These are phyloP conservation scores for Apiospora rasikravindrae DNA, from an alignment of 2,329 filamentous ascomycete species.

Conservation along the genomic window DNA sequence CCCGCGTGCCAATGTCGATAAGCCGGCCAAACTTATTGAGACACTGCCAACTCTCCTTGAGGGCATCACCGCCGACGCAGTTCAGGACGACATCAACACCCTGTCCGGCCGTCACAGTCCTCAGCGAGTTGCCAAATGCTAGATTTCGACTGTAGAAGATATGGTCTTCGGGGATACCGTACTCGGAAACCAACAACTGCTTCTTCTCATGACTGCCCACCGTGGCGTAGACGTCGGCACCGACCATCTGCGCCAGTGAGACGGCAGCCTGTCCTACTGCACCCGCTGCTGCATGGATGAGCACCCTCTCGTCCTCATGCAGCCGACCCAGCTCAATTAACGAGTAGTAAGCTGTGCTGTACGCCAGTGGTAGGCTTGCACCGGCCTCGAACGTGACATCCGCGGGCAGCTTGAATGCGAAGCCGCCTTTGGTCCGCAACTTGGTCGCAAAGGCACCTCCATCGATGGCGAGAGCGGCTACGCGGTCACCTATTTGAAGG, in stretches of 20 bases:
- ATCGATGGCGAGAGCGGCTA: constrained; percentile 39
- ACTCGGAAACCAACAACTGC: constrained; percentile 17
- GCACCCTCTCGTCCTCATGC: constrained; percentile 16
- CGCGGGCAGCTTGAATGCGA: constrained; percentile 35
- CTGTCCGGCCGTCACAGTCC: constrained; percentile 11
- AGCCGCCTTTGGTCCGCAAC: constrained; percentile 33
- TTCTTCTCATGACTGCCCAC: constrained; percentile 21
- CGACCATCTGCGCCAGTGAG: constrained; percentile 21
- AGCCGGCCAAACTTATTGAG: constrained; percentile 38
- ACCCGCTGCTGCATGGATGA: constrained; percentile 22
- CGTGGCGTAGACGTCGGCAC: constrained; percentile 21
- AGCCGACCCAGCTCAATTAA: constrained; percentile 21
- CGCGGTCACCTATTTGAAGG: constrained; percentile 34
- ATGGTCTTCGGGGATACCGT: constrained; percentile 19
- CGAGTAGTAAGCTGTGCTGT: constrained; percentile 22
- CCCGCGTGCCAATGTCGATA: constrained; percentile 35
- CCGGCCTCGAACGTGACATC: constrained; percentile 31
- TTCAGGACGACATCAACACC: constrained; percentile 25
- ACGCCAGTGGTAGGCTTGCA: constrained; percentile 21
- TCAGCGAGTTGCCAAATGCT: constrained; percentile 19
- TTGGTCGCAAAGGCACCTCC: constrained; percentile 38
- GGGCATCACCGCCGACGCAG: constrained; percentile 34
- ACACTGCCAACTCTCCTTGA: constrained; percentile 38
- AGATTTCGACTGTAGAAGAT: constrained; percentile 22
- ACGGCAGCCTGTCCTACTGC: constrained; percentile 24